Evolutionary conservation across 345 rosid species (phyloP).

Genomic region (Mallotus nudiflorus): DNA sequence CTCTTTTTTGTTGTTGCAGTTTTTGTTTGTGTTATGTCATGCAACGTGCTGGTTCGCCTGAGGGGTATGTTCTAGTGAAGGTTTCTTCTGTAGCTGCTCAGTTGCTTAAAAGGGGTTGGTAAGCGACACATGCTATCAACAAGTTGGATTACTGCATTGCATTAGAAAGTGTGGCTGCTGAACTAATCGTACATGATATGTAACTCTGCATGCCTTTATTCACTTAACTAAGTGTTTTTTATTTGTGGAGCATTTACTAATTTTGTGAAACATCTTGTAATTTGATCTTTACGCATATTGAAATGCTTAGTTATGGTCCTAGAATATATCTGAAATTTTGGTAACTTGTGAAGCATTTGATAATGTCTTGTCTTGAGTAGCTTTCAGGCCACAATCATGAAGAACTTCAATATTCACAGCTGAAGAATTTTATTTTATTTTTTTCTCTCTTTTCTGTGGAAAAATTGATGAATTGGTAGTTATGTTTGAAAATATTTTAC

Average conservation of each 20-base stretch:
- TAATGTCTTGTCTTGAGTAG: not conserved
- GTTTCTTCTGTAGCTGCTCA: slow-evolving; percentile 97
- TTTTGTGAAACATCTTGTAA: too few relatives aligned
- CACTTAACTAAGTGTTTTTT: not conserved
- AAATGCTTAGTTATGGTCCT: not conserved
- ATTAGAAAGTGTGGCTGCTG: not conserved
- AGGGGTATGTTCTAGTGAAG: slow-evolving; percentile 86
- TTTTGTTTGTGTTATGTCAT: slow-evolving; percentile 79
- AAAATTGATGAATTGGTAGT: not conserved
- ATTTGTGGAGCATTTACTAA: too few relatives aligned
- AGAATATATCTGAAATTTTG: not conserved
- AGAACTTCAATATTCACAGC: slow-evolving; percentile 1
- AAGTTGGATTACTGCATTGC: not conserved
- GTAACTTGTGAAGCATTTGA: not conserved
- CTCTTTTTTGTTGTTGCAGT: slow-evolving; percentile 40
- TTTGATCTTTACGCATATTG: not conserved
- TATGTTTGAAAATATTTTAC: slow-evolving; percentile 19
- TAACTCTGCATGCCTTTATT: not conserved
- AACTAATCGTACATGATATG: not conserved
- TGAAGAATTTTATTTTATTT: not conserved
- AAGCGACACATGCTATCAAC: slow-evolving; percentile 23
- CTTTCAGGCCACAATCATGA: slow-evolving; percentile 1
- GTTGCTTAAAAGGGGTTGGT: slow-evolving; percentile 98
- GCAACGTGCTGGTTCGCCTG: slow-evolving; percentile 78
- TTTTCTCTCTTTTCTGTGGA: not conserved